Evolutionary conservation across 345 rosid genomes (phyloP), one percentile per base, ranked within the genome.

Genomic region (Heritiera littoralis): DNA sequence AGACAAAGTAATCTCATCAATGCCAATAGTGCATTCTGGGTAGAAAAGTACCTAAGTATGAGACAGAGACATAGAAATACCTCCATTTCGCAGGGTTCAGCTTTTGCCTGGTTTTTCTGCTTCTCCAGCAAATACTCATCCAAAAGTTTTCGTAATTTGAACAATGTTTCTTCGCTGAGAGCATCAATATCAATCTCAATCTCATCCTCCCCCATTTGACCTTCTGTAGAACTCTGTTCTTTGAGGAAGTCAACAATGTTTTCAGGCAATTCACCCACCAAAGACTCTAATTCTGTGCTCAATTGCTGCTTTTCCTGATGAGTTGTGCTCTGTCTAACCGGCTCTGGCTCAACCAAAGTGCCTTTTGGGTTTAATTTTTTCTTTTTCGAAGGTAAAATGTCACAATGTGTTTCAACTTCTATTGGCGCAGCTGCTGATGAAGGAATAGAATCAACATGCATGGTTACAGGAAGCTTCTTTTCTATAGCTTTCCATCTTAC

Each of bases 141-240:
- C 71, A 95, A 72, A 82, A 93, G 92, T 85, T 88, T 88, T 77
- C 91, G 83, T 73, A 95, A 79, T 77, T 71, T 84, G 75, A 92
- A 92, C 90, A 93, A 83, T 38, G 88, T 87, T 74, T 88, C 94
- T 81, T 89, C 86, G 63, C 89, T 84, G 13, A 93, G 92, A 49
- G 92, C 86, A 80, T 87, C 89, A 71, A 95, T 87, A 84, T 95
- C 98, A 80, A 95, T 89, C 89, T 92, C 98, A 81, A 95, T 90
- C 87, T 93, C 99, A 74, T 84, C 91, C 75, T 93, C 98, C 8
- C 81, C 84, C 20, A 84, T 81, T 81, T 87, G 93, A 60, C 83
- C 92, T 45, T 82, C 90, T 84, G 70, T 52, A 72, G 75, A 75
- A 78, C 92, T 88, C 17, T 91, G 89, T 86, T 91, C 90, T 82